phyloP scores from a whole-genome alignment of 352 stramenopile species.

The Pythium sp. region DNA sequence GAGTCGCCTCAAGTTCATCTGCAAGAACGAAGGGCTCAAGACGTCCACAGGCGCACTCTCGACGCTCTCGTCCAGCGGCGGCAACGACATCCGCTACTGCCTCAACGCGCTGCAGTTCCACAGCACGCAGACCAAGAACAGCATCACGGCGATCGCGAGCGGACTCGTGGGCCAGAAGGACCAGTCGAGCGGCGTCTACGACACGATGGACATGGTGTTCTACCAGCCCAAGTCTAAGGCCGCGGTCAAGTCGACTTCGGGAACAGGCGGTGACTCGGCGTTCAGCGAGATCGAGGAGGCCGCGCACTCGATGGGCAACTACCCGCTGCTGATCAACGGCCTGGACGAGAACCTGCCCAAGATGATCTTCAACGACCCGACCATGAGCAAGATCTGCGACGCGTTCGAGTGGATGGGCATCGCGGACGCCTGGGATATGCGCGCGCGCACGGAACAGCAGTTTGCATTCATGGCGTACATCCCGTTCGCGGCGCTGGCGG shows the following conservation, averaged over 20 bases:
- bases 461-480: constrained; percentile 68
- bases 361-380: constrained; percentile 90
- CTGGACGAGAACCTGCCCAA: constrained; percentile 88
- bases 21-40: constrained; percentile 85
- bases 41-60: constrained; percentile 66
- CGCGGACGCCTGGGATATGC: constrained; percentile 67
- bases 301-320: constrained; percentile 73
- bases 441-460: constrained; percentile 63
- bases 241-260: constrained; percentile 27
- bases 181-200: constrained; percentile 53
- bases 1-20: constrained; percentile 91
- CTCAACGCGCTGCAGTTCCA: constrained; percentile 97
- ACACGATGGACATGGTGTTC: constrained; percentile 73
- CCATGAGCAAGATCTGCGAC: constrained; percentile 78
- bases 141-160: constrained; percentile 27
- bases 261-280: constrained; percentile 6
- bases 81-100: constrained; percentile 94
- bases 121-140: constrained; percentile 33
- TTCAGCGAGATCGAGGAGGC: constrained; percentile 68
- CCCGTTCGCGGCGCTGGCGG: constrained; percentile 67
- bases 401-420: constrained; percentile 84
- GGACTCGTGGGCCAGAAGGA: constrained; percentile 59
- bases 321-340: constrained; percentile 72
- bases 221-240: constrained; percentile 55
- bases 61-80: constrained; percentile 54